phyloP scores from a whole-genome alignment of 1,139 yeast genomes.

The Pneumocystis sp. region DNA sequence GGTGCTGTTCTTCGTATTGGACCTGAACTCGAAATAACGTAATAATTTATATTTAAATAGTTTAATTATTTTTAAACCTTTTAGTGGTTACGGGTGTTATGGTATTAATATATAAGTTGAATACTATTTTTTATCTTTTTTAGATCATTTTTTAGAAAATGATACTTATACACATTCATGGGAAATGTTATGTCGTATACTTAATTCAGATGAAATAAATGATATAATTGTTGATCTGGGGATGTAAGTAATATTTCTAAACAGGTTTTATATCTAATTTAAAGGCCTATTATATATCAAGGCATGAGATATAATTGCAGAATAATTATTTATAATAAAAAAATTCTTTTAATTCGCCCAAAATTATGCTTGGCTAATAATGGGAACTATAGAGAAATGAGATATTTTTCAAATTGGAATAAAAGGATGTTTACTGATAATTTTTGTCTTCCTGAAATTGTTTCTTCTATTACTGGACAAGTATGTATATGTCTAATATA shows the following conservation, averaged over 20 bases:
- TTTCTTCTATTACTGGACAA: conserved; percentile 49
- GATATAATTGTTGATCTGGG: conserved; percentile 83
- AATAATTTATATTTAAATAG: conserved; percentile 12
- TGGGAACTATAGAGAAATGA: conserved; percentile 95
- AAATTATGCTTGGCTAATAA: conserved; percentile 87
- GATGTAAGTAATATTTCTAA: conserved; percentile 27
- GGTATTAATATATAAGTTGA: neutral
- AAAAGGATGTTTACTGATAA: conserved; percentile 60
- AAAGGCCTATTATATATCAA: conserved; percentile 61
- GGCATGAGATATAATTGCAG: conserved; percentile 86
- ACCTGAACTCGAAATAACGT: conserved; percentile 82
- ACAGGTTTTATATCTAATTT: neutral
- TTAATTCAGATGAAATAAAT: conserved; percentile 47
- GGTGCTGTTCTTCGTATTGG: conserved; percentile 86
- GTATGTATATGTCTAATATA: neutral
- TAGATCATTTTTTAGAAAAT: conserved; percentile 80
- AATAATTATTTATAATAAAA: conserved; percentile 60
- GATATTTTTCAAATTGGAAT: conserved; percentile 91
- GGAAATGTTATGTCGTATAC: conserved; percentile 78
- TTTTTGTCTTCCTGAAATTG: conserved; percentile 52
- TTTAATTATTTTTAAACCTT: too few species aligned
- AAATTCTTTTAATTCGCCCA: conserved; percentile 75
- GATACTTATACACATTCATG: conserved; percentile 83
- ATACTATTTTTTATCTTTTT: neutral
- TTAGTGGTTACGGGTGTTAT: conserved; percentile 56